phyloP scores from a whole-genome alignment of 768 basidiomycete genomes.

The Hortiboletus flavorubellus region DNA sequence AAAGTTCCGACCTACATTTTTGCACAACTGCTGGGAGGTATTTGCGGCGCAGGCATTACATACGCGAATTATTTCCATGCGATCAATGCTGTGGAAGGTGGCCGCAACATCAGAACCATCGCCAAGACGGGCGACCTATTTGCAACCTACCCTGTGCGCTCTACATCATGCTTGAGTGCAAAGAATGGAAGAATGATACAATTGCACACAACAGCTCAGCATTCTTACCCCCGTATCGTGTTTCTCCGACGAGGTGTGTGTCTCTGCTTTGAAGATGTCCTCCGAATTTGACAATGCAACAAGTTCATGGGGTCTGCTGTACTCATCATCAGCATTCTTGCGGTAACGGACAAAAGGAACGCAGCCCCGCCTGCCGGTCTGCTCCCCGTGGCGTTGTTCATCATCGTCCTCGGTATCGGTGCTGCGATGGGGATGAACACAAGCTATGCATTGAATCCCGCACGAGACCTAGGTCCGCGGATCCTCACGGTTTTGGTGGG shows the following conservation, averaged over 20 bases:
- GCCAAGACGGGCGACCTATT: conserved; percentile 51
- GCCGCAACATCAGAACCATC: conserved; percentile 46
- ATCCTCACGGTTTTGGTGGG: conserved; percentile 63
- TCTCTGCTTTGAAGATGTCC: not conserved
- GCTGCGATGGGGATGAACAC: conserved; percentile 58
- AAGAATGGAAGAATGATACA: not conserved
- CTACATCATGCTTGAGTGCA: not conserved
- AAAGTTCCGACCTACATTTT: conserved; percentile 69
- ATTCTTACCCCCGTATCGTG: conserved; percentile 39
- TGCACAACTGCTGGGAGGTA: conserved; percentile 54
- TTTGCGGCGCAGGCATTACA: conserved; percentile 48
- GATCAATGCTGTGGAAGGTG: conserved; percentile 57
- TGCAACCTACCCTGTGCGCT: conserved; percentile 51
- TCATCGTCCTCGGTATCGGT: conserved; percentile 54
- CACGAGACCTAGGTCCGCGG: conserved; percentile 63
- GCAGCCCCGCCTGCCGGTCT: conserved; percentile 46
- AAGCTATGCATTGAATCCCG: conserved; percentile 60
- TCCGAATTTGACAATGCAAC: not conserved
- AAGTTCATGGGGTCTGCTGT: conserved; percentile 54
- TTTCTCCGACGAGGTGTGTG: conserved; percentile 41
- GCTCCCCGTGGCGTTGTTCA: conserved; percentile 50
- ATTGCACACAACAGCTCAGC: conserved; percentile 18
- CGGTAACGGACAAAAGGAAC: conserved; percentile 51
- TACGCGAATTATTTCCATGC: conserved; percentile 63
- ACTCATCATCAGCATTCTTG: conserved; percentile 49